Evolutionary conservation across 345 rosid genomes (phyloP), one percentile per base, ranked within the genome.

Genomic region (Heritiera littoralis): DNA sequence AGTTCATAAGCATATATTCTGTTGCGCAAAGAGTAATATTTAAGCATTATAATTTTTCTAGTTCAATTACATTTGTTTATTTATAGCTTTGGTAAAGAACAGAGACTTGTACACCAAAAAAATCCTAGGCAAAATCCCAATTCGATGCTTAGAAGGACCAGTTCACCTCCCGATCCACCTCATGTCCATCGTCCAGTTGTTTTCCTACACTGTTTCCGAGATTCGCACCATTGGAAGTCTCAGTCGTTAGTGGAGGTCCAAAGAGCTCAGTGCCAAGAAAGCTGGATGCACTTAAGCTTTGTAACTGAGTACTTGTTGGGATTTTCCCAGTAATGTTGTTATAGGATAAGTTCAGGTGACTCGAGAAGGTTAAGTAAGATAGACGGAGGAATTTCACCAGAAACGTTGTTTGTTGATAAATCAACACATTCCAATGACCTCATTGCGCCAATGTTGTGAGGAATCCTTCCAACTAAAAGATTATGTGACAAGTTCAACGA

Each of bases 281-380:
- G 67, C 67, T 63, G 7, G 14, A 32, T 32, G 41, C 18, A 13
- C 17, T 3, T 3, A 63, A 63, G 41, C 18, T 63, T 35, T 30
- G 67, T 0, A 63, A 12, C 41, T 40, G 72, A 41, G 28, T 66
- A 2, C 75, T 78, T 4, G 18, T 14, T 1, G 84, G 82, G 43
- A 83, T 83, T 67, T 74, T 20, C 0, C 79, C 83, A 11, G 4
- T 1, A 3, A 80, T 30, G 2, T 48, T 68, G 66, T 83, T 80
- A 5, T 7, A 0, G 0, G 78, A 81, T 67, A 79, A 51, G 41
- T 84, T 84, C 56, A 79, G 68, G 72, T 67, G 2, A 46, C 72
- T 41, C 32, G 18, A 41, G 72, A 67, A 67, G 7, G 52, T 67
- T 2, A 66, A 23, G 2, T 8, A 1, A 2, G 6, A 66, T 13